Percentiles rank a stretch among this genome's conserved stretches.
Evolutionary conservation across 768 basidiomycete genomes (phyloP).

Genomic region (Psilocybe azurescens): DNA sequence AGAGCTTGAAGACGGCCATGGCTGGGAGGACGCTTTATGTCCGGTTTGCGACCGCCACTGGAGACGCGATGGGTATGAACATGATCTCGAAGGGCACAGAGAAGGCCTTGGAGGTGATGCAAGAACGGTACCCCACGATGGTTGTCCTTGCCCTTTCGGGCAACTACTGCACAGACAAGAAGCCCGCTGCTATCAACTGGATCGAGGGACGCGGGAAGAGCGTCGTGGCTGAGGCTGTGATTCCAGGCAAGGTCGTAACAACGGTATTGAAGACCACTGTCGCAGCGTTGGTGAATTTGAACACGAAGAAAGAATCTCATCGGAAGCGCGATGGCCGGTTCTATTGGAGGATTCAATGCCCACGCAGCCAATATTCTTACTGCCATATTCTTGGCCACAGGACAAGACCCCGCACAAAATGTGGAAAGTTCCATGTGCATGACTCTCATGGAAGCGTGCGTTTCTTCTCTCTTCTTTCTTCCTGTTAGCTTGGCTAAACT

Average conservation of each 20-base stretch:
- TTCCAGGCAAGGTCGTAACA: neutral
- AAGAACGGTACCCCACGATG: neutral
- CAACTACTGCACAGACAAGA: constrained; percentile 3
- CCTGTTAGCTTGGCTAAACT: neutral
- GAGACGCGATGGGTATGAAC: constrained; percentile 5
- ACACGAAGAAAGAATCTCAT: constrained; percentile 4
- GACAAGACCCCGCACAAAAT: neutral
- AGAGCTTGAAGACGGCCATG: neutral
- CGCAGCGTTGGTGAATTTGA: neutral
- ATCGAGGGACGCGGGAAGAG: constrained; percentile 3
- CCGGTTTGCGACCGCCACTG: neutral
- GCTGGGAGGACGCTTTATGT: constrained; percentile 5
- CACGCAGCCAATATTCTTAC: constrained; percentile 1
- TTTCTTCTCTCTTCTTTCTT: neutral
- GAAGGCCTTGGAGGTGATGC: constrained; percentile 1
- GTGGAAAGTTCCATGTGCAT: constrained; percentile 3
- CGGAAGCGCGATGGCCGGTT: constrained; percentile 1
- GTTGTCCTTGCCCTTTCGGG: constrained; percentile 2
- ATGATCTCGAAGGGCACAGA: constrained; percentile 4
- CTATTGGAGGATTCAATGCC: neutral
- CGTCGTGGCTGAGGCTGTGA: neutral
- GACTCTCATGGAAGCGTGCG: constrained; percentile 5
- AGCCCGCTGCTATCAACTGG: constrained; percentile 2
- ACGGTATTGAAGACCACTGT: neutral
- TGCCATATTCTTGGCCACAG: constrained; percentile 3